Percentiles rank a stretch among this genome's conserved stretches.
Conservation (phyloP, 768 basidiomycete genomes). For the Sporobolomyces roseus region DNA sequence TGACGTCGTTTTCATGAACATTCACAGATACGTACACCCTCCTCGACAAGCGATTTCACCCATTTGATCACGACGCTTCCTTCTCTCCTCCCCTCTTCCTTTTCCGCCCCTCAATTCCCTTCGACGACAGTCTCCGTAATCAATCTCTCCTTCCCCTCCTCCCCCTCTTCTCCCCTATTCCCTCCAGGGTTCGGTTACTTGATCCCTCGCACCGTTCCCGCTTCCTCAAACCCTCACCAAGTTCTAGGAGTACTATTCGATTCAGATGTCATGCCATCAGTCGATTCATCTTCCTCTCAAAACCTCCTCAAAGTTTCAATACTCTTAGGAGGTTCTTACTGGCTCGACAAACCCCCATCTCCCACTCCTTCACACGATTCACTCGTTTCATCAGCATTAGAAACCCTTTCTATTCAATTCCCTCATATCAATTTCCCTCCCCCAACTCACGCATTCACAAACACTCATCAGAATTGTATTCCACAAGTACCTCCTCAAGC, state of each 20-base stretch:
- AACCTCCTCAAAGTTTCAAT: slow-evolving; percentile 69
- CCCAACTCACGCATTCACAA: slow-evolving; percentile 12
- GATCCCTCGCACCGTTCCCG: slow-evolving; percentile 61
- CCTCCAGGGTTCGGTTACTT: slow-evolving; percentile 92
- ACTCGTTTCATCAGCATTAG: slow-evolving; percentile 14
- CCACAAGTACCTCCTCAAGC: slow-evolving; percentile 26
- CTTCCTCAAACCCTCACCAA: slow-evolving; percentile 50
- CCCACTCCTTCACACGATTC: background rate
- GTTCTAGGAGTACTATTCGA: slow-evolving; percentile 88
- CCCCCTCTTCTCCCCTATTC: slow-evolving; percentile 51
- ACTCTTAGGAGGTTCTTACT: slow-evolving; percentile 83
- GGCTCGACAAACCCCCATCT: slow-evolving; percentile 32
- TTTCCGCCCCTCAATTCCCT: slow-evolving; percentile 54
- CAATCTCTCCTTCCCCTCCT: slow-evolving; percentile 68
- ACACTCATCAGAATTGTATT: slow-evolving; percentile 33
- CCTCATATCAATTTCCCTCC: background rate
- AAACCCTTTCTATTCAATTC: slow-evolving; percentile 26
- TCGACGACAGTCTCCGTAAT: slow-evolving; percentile 78
- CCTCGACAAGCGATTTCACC: slow-evolving; percentile 44
- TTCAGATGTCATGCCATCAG: slow-evolving; percentile 65
- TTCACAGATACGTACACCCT: slow-evolving; percentile 11
- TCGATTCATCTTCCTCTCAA: slow-evolving; percentile 51
- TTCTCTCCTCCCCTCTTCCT: slow-evolving; percentile 58
- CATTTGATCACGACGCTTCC: slow-evolving; percentile 71
- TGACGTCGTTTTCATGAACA: too few species aligned